phyloP scores from a whole-genome alignment of 1,139 yeast species.

The Nakaseomyces kungkrabaensis region DNA sequence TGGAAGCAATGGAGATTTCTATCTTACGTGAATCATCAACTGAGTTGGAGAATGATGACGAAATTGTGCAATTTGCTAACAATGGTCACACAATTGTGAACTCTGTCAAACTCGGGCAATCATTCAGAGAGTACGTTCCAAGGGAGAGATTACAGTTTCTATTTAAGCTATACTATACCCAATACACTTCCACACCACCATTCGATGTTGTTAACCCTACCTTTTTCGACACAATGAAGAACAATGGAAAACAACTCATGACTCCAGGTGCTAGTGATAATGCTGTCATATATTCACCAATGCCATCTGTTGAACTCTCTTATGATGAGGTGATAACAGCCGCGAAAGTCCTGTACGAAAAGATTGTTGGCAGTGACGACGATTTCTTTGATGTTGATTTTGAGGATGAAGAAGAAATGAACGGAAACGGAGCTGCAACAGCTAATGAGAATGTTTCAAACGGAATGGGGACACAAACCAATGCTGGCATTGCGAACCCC shows the following conservation, averaged over 20 bases:
- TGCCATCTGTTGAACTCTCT: slow-evolving; percentile 77
- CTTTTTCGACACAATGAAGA: slow-evolving; percentile 29
- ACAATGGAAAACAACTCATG: slow-evolving; percentile 3
- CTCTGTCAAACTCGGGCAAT: slow-evolving; percentile 77
- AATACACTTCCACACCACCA: slow-evolving; percentile 49
- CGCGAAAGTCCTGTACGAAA: slow-evolving; percentile 63
- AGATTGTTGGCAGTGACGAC: slow-evolving; percentile 84
- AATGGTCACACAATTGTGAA: slow-evolving; percentile 63
- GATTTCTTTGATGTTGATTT: slow-evolving; percentile 94
- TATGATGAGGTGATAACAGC: slow-evolving; percentile 85
- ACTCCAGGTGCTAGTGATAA: slow-evolving; percentile 31
- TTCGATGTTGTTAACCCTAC: slow-evolving; percentile 37
- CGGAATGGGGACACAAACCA: slow-evolving; percentile 2
- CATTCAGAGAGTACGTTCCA: slow-evolving; percentile 76
- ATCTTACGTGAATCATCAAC: slow-evolving; percentile 67
- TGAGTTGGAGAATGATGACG: slow-evolving; percentile 43
- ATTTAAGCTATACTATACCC: slow-evolving; percentile 74
- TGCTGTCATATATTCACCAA: slow-evolving; percentile 52
- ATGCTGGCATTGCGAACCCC: slow-evolving; percentile 6
- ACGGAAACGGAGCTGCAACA: background rate
- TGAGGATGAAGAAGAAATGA: slow-evolving; percentile 74
- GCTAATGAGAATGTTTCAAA: background rate
- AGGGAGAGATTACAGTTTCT: slow-evolving; percentile 67
- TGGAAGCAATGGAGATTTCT: slow-evolving; percentile 67
- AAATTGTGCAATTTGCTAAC: slow-evolving; percentile 47